Conservation (phyloP, 768 basidiomycete genomes). For the Imleria badia region DNA sequence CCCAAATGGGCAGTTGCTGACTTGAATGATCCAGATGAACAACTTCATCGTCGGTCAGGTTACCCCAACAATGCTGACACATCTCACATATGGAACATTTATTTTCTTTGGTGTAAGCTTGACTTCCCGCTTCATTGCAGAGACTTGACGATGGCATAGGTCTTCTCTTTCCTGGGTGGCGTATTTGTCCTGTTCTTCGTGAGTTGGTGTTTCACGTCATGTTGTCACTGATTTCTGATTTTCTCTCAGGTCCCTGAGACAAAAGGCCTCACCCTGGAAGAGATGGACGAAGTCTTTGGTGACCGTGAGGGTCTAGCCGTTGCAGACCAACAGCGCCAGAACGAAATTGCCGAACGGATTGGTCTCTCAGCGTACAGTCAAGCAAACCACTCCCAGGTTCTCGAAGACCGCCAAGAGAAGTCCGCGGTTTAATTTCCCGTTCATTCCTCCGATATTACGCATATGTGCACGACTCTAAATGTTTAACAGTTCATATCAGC, state of each 20-base stretch:
- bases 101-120: conserved; percentile 67
- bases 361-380: conserved; percentile 47
- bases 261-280: conserved; percentile 65
- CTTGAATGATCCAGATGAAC: conserved; percentile 52
- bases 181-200: conserved; percentile 66
- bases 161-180: conserved; percentile 66
- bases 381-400: conserved; percentile 12
- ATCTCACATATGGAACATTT: conserved; percentile 69
- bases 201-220: conserved; percentile 21
- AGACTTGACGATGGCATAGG: conserved; percentile 32
- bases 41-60: conserved; percentile 60
- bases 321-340: conserved; percentile 52
- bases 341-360: conserved; percentile 58
- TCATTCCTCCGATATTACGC: not conserved
- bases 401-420: conserved; percentile 9
- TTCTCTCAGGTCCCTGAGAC: conserved; percentile 61
- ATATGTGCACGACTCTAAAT: too few relatives aligned
- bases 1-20: too few relatives aligned
- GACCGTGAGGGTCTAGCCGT: conserved; percentile 50
- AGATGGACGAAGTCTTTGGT: conserved; percentile 80
- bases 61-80: conserved; percentile 69
- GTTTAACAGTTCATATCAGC: not conserved
- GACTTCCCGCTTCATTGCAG: not conserved
- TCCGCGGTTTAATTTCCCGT: not conserved
- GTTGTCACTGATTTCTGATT: not conserved